Percentiles rank a stretch among this genome's conserved stretches.
phyloP scores from a whole-genome alignment of 1,139 yeast genomes.

The Groenewaldozyma auringiensis region DNA sequence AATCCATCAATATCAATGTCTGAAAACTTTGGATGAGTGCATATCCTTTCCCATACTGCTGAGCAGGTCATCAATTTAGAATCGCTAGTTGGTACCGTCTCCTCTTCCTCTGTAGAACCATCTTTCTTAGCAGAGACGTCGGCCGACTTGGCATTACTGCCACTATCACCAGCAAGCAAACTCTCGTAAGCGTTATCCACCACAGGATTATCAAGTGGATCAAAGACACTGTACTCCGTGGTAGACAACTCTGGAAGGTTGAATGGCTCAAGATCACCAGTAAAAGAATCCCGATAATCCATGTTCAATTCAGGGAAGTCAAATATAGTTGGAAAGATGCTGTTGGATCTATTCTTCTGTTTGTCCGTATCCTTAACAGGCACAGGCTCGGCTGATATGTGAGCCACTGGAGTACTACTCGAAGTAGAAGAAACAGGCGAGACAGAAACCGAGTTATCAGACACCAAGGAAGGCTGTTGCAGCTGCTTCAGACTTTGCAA shows the following conservation, averaged over 20 bases:
- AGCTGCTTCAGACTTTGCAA: neutral
- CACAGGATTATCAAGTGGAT: slow-evolving; percentile 41
- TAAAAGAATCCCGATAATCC: slow-evolving; percentile 32
- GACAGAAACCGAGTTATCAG: neutral
- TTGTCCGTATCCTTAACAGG: neutral
- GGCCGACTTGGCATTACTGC: slow-evolving; percentile 8
- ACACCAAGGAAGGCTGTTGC: slow-evolving; percentile 1
- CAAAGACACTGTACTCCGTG: slow-evolving; percentile 64
- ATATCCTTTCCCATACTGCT: slow-evolving; percentile 93
- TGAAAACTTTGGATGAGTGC: slow-evolving; percentile 87
- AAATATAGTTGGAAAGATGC: neutral
- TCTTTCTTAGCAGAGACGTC: neutral
- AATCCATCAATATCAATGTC: slow-evolving; percentile 91
- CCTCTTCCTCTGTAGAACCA: slow-evolving; percentile 25
- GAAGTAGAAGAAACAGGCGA: slow-evolving; percentile 1
- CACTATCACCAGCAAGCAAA: slow-evolving; percentile 3
- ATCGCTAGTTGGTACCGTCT: slow-evolving; percentile 23
- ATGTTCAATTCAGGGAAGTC: slow-evolving; percentile 27
- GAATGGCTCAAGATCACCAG: slow-evolving; percentile 24
- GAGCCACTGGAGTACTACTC: neutral
- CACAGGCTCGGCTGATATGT: neutral
- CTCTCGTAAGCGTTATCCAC: slow-evolving; percentile 16
- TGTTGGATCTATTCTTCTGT: neutral
- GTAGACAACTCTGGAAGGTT: slow-evolving; percentile 30
- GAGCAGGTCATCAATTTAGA: slow-evolving; percentile 59